Conservation (phyloP, 148 eudicot genomes). For the Linanthus parryae region DNA sequence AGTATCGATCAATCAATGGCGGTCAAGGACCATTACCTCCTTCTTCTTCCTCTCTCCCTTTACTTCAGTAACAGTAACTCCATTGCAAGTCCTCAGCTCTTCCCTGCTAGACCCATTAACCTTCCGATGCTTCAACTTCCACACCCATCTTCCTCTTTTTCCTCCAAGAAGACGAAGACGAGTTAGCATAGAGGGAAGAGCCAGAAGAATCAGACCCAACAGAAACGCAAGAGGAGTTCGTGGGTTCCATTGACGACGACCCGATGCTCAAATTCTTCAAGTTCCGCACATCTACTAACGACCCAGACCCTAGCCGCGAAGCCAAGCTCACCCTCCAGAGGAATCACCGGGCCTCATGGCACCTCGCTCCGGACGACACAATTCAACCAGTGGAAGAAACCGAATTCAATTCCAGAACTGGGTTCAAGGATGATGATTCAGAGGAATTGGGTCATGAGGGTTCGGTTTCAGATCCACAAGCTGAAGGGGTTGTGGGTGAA, state of each 20-base stretch:
- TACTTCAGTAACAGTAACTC: background rate
- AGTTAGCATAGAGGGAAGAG: constrained; percentile 3
- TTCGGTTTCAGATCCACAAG: constrained; percentile 1
- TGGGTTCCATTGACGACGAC: constrained; percentile 21
- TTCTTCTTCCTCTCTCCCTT: background rate
- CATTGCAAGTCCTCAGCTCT: constrained; percentile 7
- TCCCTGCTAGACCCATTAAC: constrained; percentile 10
- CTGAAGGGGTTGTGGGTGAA: constrained; percentile 43
- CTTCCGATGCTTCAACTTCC: constrained; percentile 19
- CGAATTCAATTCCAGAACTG: too few relatives aligned
- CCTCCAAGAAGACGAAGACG: constrained; percentile 32
- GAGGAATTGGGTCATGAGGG: too few relatives aligned
- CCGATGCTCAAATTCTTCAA: constrained; percentile 65
- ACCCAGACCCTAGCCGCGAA: constrained; percentile 46
- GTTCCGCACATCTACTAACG: constrained; percentile 32
- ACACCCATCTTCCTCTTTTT: constrained; percentile 66
- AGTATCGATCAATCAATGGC: too few relatives aligned
- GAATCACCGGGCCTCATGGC: constrained; percentile 65
- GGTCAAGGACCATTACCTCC: background rate
- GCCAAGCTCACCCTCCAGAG: constrained; percentile 50
- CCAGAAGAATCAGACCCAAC: background rate
- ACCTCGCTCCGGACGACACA: constrained; percentile 28
- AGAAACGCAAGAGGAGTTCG: constrained; percentile 11
- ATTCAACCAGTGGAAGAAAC: constrained; percentile 16
- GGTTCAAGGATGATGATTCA: constrained; percentile 10